Evolutionary conservation across 331 rosid genomes (phyloP).

Genomic region (Stylosanthes scabra): DNA sequence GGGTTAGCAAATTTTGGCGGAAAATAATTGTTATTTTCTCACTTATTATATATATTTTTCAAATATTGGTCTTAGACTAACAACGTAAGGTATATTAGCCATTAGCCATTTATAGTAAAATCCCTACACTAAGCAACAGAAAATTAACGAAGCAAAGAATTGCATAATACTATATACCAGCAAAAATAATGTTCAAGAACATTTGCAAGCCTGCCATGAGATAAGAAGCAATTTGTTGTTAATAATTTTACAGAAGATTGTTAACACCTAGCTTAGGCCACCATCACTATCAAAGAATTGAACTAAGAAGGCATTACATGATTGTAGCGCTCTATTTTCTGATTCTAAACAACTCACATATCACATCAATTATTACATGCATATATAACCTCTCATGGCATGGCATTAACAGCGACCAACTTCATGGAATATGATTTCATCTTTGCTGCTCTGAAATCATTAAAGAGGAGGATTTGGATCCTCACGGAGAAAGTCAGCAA

Average conservation of each 20-base stretch:
- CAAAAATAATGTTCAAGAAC: background rate
- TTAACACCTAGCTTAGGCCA: background rate
- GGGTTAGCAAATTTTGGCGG: too few species aligned
- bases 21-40: too few species aligned
- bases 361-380: background rate
- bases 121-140: too few species aligned
- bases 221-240: background rate
- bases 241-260: background rate
- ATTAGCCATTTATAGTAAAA: too few species aligned
- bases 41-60: too few species aligned
- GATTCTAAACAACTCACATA: background rate
- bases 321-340: slow-evolving; percentile 2
- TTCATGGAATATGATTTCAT: background rate
- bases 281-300: background rate
- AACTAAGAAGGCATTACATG: background rate
- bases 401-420: background rate
- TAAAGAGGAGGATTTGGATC: background rate
- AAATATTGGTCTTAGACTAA: too few species aligned
- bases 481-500: too few species aligned
- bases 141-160: background rate
- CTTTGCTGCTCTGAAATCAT: background rate
- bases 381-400: slow-evolving; percentile 1
- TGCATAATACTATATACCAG: background rate
- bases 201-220: background rate
- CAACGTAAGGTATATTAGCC: too few species aligned